Evolutionary conservation across 257 asterid species (phyloP).

Genomic region (Avicennia marina): DNA sequence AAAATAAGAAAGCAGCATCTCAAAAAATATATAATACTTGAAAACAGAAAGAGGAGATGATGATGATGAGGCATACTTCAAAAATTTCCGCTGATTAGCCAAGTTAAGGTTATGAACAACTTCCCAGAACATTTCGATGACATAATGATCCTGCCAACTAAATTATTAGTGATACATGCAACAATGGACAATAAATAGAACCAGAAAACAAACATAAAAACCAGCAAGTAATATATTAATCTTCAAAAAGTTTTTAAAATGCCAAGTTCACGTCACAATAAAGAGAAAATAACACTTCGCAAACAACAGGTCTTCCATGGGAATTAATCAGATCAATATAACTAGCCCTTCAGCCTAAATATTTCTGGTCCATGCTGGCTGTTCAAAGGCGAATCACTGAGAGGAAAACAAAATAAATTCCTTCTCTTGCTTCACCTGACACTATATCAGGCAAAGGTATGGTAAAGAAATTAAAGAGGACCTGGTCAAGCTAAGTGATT

Average conservation of each 20-base stretch:
- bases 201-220: constrained; percentile 2
- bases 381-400: neutral
- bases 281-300: neutral
- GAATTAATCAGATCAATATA: too few species aligned
- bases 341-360: neutral
- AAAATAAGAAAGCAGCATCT: constrained; percentile 3
- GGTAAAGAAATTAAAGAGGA: neutral
- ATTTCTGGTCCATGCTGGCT: neutral
- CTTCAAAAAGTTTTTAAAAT: neutral
- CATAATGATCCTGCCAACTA: constrained; percentile 81
- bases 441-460: neutral
- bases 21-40: neutral
- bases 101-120: constrained; percentile 67
- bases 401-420: neutral
- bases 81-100: constrained; percentile 71
- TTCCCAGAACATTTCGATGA: constrained; percentile 88
- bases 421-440: too few species aligned
- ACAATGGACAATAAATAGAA: too few species aligned
- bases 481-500: neutral
- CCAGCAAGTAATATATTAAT: neutral
- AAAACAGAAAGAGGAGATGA: neutral
- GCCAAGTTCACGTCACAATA: neutral
- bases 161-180: constrained; percentile 16
- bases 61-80: constrained; percentile 61
- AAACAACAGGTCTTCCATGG: neutral